Conservation (phyloP, 2,329 filamentous ascomycete species). For the Chrysoporthe cubensis region DNA sequence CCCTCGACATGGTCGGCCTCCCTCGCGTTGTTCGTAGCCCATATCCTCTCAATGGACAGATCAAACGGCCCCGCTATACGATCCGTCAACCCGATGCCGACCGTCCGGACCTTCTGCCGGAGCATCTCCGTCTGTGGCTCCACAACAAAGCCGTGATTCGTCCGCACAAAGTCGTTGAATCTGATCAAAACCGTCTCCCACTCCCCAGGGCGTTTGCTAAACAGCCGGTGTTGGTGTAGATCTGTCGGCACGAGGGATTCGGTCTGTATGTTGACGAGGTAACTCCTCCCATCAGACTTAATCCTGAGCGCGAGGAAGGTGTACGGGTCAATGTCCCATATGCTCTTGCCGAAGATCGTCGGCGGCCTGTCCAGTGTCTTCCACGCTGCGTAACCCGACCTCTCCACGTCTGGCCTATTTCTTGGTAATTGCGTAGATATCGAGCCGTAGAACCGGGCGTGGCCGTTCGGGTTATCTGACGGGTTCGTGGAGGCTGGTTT, state of each 20-base stretch:
- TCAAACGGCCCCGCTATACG: slow-evolving; percentile 87
- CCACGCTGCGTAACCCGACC: slow-evolving; percentile 89
- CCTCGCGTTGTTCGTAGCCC: slow-evolving; percentile 76
- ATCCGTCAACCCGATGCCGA: slow-evolving; percentile 90
- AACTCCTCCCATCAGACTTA: slow-evolving; percentile 87
- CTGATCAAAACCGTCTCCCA: slow-evolving; percentile 97
- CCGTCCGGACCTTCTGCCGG: slow-evolving; percentile 79
- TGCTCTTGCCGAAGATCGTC: slow-evolving; percentile 82
- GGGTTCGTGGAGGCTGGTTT: slow-evolving; percentile 29
- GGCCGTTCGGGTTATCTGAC: slow-evolving; percentile 48
- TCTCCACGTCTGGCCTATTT: slow-evolving; percentile 72
- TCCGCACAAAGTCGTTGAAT: slow-evolving; percentile 92
- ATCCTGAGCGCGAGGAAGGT: slow-evolving; percentile 84
- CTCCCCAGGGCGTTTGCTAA: slow-evolving; percentile 74
- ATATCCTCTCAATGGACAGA: slow-evolving; percentile 81
- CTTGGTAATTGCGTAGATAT: slow-evolving; percentile 86
- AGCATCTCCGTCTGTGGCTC: slow-evolving; percentile 92
- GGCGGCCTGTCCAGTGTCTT: slow-evolving; percentile 76
- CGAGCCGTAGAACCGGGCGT: slow-evolving; percentile 81
- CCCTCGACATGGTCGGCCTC: slow-evolving; percentile 41
- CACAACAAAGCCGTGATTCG: slow-evolving; percentile 88
- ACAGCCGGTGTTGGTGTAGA: slow-evolving; percentile 90
- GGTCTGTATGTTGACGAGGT: slow-evolving; percentile 94
- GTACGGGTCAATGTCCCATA: slow-evolving; percentile 92
- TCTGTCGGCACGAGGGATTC: slow-evolving; percentile 94